Conservation (phyloP, 1,284 basidiomycete species). For the Trichosporon faecale region DNA sequence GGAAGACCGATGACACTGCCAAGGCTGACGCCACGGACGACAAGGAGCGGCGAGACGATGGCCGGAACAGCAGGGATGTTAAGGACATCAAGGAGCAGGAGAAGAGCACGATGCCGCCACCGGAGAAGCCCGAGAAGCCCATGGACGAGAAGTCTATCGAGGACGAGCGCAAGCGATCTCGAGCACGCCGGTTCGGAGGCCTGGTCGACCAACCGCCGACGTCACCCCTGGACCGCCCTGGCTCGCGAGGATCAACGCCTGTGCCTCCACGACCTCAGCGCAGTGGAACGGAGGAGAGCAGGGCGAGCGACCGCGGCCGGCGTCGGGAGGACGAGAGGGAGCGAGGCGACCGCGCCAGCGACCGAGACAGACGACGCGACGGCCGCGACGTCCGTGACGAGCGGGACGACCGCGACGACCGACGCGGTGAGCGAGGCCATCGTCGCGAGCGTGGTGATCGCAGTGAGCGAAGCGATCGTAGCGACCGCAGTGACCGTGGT, state of each 20-base stretch:
- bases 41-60: constrained; percentile 4
- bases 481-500: constrained; percentile 10
- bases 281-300: constrained; percentile 42
- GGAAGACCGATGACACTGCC: constrained; percentile 4
- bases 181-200: constrained; percentile 39
- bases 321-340: constrained; percentile 25
- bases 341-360: constrained; percentile 14
- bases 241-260: constrained; percentile 12
- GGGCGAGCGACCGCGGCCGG: constrained; percentile 34
- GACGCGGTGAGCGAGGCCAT: neutral
- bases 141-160: constrained; percentile 34
- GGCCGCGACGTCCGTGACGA: neutral
- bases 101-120: neutral
- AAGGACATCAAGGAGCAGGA: constrained; percentile 2
- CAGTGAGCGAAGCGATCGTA: constrained; percentile 5
- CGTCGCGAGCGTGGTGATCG: neutral
- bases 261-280: constrained; percentile 21
- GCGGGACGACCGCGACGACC: constrained; percentile 7
- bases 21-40: neutral
- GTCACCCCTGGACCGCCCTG: neutral
- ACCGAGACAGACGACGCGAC: constrained; percentile 13
- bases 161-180: constrained; percentile 37
- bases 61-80: neutral
- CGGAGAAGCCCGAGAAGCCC: constrained; percentile 27
- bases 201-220: constrained; percentile 25